Base-by-base conservation (phyloP, 1,284 basidiomycete species). In the Megacollybia platyphylla region DNA sequence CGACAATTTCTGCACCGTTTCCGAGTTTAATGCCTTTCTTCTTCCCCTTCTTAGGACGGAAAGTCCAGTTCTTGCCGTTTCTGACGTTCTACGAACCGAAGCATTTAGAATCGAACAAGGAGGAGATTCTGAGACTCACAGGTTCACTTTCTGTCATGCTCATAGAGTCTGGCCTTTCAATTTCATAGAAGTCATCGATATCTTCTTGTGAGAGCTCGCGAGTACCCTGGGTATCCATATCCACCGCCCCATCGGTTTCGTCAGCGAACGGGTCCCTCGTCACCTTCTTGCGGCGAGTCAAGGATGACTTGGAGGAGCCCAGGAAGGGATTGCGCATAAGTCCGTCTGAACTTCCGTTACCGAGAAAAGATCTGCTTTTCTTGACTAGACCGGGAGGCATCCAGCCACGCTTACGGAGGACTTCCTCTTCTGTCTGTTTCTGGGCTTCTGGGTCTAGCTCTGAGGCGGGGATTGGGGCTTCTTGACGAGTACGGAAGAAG, bases 121-220 rank as follows among this genome's bases (percentile, higher is more conserved):
- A 15, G 31, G 1, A 37, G 37, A 17, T 35, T 2, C n/a, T 4
- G 18, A 17, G 28, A 46, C 49, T 7, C 37, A 50, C 47, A 18
- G 48, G 47, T 24, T 44, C 45, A 20, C 44, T 49, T 29, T 49
- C 47, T 20, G 49, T 40, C 32, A 47, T 46, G 30, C 46, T 24
- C 42, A 47, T 48, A 37, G 45, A 50, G 40, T 46, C 46, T n/a
- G 51, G 48, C 26, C 51, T 37, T 31, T 52, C 49, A 35, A 52
- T 49, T 36, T 52, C 49, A 30, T 50, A 52, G 43, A 52, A 52
- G 10, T 52, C 51, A 39, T 52, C 51, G 27, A 52, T 47, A 13
- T 52, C 51, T 10, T 52, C 47, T 2, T 46, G 49, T 6, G 47
- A 44, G 35, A 49, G 41, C 41, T 48, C 49, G n/a, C 39, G 18